These are phyloP conservation scores for Avena atlantica DNA, from an alignment of 176 grass and related monocot species.

Conservation along the genomic window DNA sequence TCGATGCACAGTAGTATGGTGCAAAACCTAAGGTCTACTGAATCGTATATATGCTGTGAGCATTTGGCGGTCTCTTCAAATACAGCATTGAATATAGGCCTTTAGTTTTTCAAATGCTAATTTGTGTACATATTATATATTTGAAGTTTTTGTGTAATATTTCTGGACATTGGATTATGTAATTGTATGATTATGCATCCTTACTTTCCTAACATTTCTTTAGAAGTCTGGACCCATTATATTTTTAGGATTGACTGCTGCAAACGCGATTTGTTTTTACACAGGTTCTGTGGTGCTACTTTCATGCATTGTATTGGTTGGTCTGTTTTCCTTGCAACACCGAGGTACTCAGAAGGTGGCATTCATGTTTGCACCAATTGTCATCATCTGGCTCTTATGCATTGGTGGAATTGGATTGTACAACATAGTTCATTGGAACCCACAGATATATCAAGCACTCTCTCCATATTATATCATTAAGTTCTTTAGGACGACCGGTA, in stretches of 20 bases:
- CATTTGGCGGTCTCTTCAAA: constrained; percentile 1
- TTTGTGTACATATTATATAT: background rate
- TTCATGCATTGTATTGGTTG: constrained; percentile 91
- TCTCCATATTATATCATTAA: constrained; percentile 85
- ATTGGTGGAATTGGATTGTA: constrained; percentile 84
- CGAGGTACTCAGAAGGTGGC: constrained; percentile 93
- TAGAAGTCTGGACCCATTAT: constrained; percentile 6
- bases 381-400: constrained; percentile 81
- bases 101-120: background rate
- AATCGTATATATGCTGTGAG: background rate
- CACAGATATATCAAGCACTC: constrained; percentile 73
- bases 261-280: constrained; percentile 31
- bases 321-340: constrained; percentile 95
- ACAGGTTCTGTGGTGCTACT: constrained; percentile 88
- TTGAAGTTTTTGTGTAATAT: background rate
- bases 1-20: background rate
- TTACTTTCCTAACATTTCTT: constrained; percentile 14
- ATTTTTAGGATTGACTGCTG: background rate
- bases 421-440: constrained; percentile 89
- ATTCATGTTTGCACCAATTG: constrained; percentile 88
- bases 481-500: constrained; percentile 83
- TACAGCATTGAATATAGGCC: background rate
- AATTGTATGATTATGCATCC: constrained; percentile 19
- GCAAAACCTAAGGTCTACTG: background rate
- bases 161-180: constrained; percentile 21